Conservation (phyloP, 805 yeast genomes). For the Candida argentea region DNA sequence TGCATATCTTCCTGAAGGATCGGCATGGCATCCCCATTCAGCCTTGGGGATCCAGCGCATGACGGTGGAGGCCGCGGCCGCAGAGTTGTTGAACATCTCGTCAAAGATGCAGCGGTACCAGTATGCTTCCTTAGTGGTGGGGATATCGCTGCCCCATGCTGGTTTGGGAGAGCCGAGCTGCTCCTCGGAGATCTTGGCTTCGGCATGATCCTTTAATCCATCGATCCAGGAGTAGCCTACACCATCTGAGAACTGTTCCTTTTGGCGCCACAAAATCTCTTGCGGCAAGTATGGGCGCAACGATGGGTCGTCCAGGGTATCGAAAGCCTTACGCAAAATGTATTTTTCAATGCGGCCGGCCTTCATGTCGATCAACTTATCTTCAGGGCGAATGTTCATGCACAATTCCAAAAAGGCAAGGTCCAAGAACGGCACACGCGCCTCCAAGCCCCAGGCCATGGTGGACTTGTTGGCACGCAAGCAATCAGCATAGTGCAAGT, state of each 20-base stretch:
- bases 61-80: conserved; percentile 91
- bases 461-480: conserved; percentile 98
- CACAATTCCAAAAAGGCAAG: conserved; percentile 82
- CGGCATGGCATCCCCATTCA: conserved; percentile 99
- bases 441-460: conserved; percentile 99
- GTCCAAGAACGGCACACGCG: conserved; percentile 98
- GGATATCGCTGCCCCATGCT: conserved; percentile 92
- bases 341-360: conserved; percentile 87
- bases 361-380: conserved; percentile 68
- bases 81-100: conserved; percentile 70
- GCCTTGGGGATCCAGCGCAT: conserved; percentile 99
- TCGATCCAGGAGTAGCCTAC: conserved; percentile 99
- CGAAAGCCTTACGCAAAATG: conserved; percentile 95
- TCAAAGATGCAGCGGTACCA: conserved; percentile 98
- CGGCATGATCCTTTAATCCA: conserved; percentile 92
- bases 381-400: conserved; percentile 91
- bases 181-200: conserved; percentile 77
- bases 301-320: conserved; percentile 73
- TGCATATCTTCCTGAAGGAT: conserved; percentile 97
- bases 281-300: conserved; percentile 85
- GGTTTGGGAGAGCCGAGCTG: conserved; percentile 84
- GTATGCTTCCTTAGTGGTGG: conserved; percentile 97
- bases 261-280: conserved; percentile 98
- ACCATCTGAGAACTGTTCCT: conserved; percentile 99
- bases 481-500: conserved; percentile 95